Conservation (phyloP, 192 early-diverging fungal species). For the Geranomyces variabilis region DNA sequence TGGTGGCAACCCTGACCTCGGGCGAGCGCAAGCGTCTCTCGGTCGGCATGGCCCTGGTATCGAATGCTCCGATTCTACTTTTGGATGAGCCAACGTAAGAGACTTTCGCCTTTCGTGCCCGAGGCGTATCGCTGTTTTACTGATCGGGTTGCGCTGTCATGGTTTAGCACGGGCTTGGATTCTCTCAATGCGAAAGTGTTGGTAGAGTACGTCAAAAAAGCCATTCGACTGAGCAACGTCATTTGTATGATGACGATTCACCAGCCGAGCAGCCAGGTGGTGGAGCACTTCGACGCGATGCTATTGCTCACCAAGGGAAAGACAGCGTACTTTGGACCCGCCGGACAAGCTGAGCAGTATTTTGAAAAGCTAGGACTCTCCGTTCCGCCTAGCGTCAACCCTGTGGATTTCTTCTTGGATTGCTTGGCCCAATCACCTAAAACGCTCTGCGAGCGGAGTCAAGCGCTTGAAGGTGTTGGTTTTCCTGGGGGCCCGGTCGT, state of each 20-base stretch:
- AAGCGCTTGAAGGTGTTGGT: neutral
- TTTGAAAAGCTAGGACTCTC: neutral
- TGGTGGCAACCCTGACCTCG: neutral
- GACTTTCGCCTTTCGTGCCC: no score
- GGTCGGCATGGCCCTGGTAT: constrained; percentile 1
- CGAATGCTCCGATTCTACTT: neutral
- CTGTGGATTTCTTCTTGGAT: neutral
- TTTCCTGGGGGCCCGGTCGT: neutral
- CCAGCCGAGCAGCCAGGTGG: constrained; percentile 1
- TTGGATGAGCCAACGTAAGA: constrained; percentile 2
- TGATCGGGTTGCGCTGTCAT: no score
- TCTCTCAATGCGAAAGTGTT: neutral
- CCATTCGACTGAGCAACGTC: neutral
- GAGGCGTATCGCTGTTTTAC: no score
- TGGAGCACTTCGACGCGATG: neutral
- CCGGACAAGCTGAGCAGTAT: neutral
- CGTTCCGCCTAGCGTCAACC: neutral
- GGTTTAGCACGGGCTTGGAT: neutral
- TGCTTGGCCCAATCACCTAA: neutral
- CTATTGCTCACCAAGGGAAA: neutral
- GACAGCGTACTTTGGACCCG: neutral
- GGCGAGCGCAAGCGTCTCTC: neutral
- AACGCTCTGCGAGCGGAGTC: neutral
- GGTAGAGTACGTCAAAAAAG: neutral
- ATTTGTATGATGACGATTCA: constrained; percentile 3